phyloP scores from a whole-genome alignment of 202 grass and related monocot genomes.

The Digitaria exilis region DNA sequence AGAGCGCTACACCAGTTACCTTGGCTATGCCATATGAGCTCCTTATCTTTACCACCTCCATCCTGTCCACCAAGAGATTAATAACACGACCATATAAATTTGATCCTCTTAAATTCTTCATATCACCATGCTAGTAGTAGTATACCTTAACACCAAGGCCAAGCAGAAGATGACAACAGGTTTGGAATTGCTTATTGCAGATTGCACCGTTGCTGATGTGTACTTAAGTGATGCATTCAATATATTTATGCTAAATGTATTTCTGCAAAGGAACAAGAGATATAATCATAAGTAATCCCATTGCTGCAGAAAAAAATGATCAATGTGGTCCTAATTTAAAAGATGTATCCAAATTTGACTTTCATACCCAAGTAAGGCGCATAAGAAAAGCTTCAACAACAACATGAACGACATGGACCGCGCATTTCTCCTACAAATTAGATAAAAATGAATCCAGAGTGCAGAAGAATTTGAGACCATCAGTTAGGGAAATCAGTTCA shows the following conservation, averaged over 20 bases:
- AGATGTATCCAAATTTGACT: background rate
- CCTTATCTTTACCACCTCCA: slow-evolving; percentile 58
- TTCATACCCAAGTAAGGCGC: slow-evolving; percentile 53
- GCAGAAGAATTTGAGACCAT: background rate
- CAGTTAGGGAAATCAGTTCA: background rate
- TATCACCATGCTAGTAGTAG: too few species aligned
- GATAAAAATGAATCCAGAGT: background rate
- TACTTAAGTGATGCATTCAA: background rate
- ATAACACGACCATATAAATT: background rate
- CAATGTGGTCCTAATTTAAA: too few species aligned
- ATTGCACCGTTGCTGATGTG: background rate
- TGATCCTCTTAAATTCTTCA: background rate
- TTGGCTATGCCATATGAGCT: slow-evolving; percentile 47
- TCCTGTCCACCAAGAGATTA: background rate
- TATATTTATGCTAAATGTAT: background rate
- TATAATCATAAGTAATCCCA: background rate
- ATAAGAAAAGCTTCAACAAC: slow-evolving; percentile 46
- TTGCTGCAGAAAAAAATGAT: background rate
- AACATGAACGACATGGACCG: slow-evolving; percentile 27
- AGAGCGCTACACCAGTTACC: slow-evolving; percentile 49
- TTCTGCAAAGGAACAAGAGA: background rate
- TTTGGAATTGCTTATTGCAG: background rate
- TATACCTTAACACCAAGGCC: background rate
- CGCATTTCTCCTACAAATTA: slow-evolving; percentile 38
- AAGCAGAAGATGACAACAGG: background rate